Percentiles rank a stretch among this genome's conserved stretches.
Evolutionary conservation across 352 stramenopile genomes (phyloP).

Genomic region (Phytophthora pini): DNA sequence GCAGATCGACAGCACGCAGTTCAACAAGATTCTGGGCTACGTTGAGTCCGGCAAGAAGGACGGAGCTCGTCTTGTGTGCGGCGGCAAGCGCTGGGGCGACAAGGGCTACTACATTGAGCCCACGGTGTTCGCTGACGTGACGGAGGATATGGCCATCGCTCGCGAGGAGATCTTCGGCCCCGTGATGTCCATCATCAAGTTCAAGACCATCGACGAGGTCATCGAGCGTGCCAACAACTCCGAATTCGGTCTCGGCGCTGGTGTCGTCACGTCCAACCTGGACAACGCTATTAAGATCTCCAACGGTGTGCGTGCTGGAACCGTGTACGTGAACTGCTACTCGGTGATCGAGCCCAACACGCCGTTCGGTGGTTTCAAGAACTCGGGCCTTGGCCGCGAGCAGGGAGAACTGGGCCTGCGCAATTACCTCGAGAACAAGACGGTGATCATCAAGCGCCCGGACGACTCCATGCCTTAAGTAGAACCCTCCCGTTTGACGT

Average conservation of each 20-base stretch:
- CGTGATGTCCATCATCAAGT: slow-evolving; percentile 90
- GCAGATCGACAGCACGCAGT: slow-evolving; percentile 62
- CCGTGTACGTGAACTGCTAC: slow-evolving; percentile 96
- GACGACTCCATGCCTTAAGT: slow-evolving; percentile 39
- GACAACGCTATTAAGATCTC: slow-evolving; percentile 86
- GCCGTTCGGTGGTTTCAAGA: slow-evolving; percentile 87
- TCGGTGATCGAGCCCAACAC: slow-evolving; percentile 87
- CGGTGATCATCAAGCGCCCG: slow-evolving; percentile 68
- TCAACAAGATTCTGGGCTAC: slow-evolving; percentile 87
- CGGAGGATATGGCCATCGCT: slow-evolving; percentile 86
- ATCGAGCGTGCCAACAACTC: slow-evolving; percentile 88
- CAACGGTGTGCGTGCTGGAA: slow-evolving; percentile 87
- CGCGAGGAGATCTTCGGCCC: slow-evolving; percentile 93
- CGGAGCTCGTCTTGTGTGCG: slow-evolving; percentile 78
- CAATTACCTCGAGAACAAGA: slow-evolving; percentile 84
- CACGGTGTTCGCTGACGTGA: slow-evolving; percentile 89
- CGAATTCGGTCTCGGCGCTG: slow-evolving; percentile 86
- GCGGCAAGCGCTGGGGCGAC: slow-evolving; percentile 71
- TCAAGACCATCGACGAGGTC: slow-evolving; percentile 90
- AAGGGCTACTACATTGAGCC: slow-evolving; percentile 92
- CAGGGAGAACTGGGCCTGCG: slow-evolving; percentile 70
- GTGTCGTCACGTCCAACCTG: slow-evolving; percentile 90
- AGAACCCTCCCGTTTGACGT: slow-evolving; percentile 4
- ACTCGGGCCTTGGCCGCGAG: slow-evolving; percentile 82
- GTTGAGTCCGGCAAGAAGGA: slow-evolving; percentile 77